A percentile compares a stretch with the other conserved stretches of the same genome.
phyloP scores from a whole-genome alignment of 192 early-diverging fungal genomes.

The Martensiomyces pterosporus region DNA sequence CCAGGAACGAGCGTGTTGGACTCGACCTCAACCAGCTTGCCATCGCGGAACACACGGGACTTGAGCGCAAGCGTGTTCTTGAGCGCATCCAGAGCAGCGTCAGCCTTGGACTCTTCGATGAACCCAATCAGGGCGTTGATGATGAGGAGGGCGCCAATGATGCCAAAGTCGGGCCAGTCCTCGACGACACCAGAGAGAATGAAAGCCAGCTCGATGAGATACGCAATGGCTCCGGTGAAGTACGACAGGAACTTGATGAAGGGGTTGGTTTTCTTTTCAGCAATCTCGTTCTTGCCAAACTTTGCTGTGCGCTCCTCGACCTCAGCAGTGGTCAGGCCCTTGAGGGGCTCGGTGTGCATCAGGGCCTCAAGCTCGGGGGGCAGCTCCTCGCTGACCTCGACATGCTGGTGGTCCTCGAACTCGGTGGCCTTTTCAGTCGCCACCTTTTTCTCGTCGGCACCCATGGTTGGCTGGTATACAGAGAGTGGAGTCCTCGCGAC shows the following conservation, averaged over 20 bases:
- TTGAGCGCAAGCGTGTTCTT: slow-evolving; percentile 91
- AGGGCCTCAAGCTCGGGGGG: slow-evolving; percentile 77
- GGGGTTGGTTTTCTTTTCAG: slow-evolving; percentile 81
- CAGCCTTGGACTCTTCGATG: slow-evolving; percentile 90
- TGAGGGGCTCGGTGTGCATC: slow-evolving; percentile 73
- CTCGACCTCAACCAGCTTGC: slow-evolving; percentile 68
- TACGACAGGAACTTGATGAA: slow-evolving; percentile 81
- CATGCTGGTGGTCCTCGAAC: slow-evolving; percentile 68
- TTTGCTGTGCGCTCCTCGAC: slow-evolving; percentile 62
- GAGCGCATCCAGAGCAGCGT: slow-evolving; percentile 88
- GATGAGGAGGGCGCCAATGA: slow-evolving; percentile 72
- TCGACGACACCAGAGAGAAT: slow-evolving; percentile 73
- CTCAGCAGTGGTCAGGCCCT: slow-evolving; percentile 75
- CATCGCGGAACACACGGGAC: slow-evolving; percentile 76
- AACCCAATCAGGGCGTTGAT: slow-evolving; percentile 93
- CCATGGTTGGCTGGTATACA: too few species aligned
- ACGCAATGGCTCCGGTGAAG: slow-evolving; percentile 87
- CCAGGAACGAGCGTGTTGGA: slow-evolving; percentile 81
- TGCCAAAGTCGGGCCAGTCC: slow-evolving; percentile 81
- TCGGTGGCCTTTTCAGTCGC: slow-evolving; percentile 51
- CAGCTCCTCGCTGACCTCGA: slow-evolving; percentile 72
- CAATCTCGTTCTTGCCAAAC: slow-evolving; percentile 80
- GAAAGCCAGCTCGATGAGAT: slow-evolving; percentile 84
- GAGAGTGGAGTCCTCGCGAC: not conserved
- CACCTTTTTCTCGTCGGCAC: slow-evolving; percentile 27